Base-by-base conservation (phyloP, 768 basidiomycete genomes). In the Lepiota subincarnata region DNA sequence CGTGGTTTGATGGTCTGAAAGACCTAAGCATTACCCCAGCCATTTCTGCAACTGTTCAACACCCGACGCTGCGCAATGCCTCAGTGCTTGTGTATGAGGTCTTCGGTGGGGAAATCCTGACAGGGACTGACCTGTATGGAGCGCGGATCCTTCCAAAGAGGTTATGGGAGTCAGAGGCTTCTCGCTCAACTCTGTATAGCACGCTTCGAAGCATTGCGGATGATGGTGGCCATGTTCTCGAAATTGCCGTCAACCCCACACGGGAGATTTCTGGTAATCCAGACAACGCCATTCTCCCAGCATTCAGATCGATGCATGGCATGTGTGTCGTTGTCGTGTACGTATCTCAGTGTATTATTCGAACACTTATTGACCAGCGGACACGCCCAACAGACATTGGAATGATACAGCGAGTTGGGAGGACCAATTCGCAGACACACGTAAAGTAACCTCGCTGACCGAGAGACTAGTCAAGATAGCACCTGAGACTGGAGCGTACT, bases 221-320 rank as follows among this genome's bases (percentile, higher is more conserved):
- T 18, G 56, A 57, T 39, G 56, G 50, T 12, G 46, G 36, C 4
- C 58, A 47, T 16, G 42, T 24, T n/a, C 22, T 56, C n/a, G 56
- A 59, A n/a, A 57, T 57, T 31, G 60, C 58, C 16, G 44, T 61
- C 12, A 57, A 57, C 34, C 60, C 60, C 14, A 52, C 53, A 6
- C 56, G 53, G 48, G 52, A 46, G n/a, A 31, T 53, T 2, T 46
- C 52, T 3, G 52, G 52, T 4, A 28, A 53, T 28, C 57, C 58
- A 11, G 38, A 55, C 34, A 61, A 61, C 19, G 57, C 60, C 1
- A 46, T 61, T 8, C 53, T 57, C 14, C 60, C 60, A 28, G 56
- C 58, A 2, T 61, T 58, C 55, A 55, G 60, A 28, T 49, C 47
- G 1, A 47, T 56, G 16, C 55, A 61, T 19, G 47, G 58, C 22